These are phyloP conservation scores for Globisporangium barbulae DNA, from an alignment of 352 stramenopile species.

Conservation along the genomic window DNA sequence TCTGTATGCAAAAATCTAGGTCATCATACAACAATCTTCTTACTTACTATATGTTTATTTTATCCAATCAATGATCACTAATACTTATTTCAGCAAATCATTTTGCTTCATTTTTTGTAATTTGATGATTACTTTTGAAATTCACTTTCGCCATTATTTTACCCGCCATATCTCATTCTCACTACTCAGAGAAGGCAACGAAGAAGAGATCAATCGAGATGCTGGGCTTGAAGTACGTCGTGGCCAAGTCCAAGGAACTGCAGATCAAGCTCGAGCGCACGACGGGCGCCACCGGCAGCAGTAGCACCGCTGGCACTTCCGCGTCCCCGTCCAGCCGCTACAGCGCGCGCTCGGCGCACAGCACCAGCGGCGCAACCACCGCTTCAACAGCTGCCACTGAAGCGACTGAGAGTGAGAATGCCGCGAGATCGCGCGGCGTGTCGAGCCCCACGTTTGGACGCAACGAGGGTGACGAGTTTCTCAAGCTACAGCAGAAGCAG, in stretches of 20 bases:
- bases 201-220: slow-evolving; percentile 19
- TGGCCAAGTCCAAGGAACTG: slow-evolving; percentile 74
- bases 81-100: no score
- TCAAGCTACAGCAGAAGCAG: slow-evolving; percentile 35
- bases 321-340: slow-evolving; percentile 6
- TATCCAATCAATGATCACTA: no score
- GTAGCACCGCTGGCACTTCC: slow-evolving; percentile 1
- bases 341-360: slow-evolving; percentile 2
- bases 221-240: slow-evolving; percentile 70
- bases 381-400: background rate
- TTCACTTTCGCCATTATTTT: no score
- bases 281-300: background rate
- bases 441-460: slow-evolving; percentile 12
- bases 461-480: slow-evolving; percentile 36
- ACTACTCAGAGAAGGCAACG: background rate
- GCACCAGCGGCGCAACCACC: background rate
- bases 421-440: background rate
- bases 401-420: background rate
- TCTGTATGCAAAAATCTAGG: background rate
- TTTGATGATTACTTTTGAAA: background rate
- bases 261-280: slow-evolving; percentile 48
- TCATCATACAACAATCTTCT: background rate
- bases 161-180: no score
- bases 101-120: background rate
- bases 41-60: no score